Percentiles rank a stretch among this genome's conserved stretches.
These are phyloP conservation scores for Plasmodium berghei DNA, from an alignment of 169 alveolate species.

Conservation along the genomic window DNA sequence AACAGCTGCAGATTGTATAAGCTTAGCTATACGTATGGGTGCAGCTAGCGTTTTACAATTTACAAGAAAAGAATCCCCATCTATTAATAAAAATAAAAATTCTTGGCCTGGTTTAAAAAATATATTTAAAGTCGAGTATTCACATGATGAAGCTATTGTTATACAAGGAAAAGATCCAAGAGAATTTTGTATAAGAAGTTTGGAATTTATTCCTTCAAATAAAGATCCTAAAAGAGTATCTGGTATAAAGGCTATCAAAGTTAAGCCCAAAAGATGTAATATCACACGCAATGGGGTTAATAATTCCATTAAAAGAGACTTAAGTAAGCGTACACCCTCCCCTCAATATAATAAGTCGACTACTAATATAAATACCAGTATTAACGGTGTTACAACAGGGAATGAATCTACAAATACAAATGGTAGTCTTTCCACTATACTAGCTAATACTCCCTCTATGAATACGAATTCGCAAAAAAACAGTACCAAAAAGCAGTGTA, in stretches of 20 bases:
- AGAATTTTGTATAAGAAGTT: slow-evolving; percentile 78
- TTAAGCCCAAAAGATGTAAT: slow-evolving; percentile 34
- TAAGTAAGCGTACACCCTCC: neutral
- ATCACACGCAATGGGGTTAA: slow-evolving; percentile 3
- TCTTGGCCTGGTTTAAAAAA: slow-evolving; percentile 78
- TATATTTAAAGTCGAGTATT: slow-evolving; percentile 78
- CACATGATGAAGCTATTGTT: slow-evolving; percentile 81
- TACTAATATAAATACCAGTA: neutral
- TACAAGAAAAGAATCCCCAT: slow-evolving; percentile 78
- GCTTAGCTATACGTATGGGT: slow-evolving; percentile 83
- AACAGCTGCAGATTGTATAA: slow-evolving; percentile 85
- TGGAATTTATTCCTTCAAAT: slow-evolving; percentile 78
- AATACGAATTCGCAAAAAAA: neutral
- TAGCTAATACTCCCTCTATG: neutral
- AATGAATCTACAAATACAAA: neutral
- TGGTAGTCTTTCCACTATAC: neutral
- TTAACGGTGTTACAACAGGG: neutral
- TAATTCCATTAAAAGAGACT: neutral
- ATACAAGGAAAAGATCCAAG: slow-evolving; percentile 85
- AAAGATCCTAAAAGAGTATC: slow-evolving; percentile 79
- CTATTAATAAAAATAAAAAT: slow-evolving; percentile 38
- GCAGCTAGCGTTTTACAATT: slow-evolving; percentile 83
- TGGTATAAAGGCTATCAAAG: slow-evolving; percentile 77
- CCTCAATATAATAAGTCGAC: neutral
- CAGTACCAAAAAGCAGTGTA: slow-evolving; percentile 2